Evolutionary conservation across 768 basidiomycete species (phyloP).

Genomic region (Lentinus brumalis): DNA sequence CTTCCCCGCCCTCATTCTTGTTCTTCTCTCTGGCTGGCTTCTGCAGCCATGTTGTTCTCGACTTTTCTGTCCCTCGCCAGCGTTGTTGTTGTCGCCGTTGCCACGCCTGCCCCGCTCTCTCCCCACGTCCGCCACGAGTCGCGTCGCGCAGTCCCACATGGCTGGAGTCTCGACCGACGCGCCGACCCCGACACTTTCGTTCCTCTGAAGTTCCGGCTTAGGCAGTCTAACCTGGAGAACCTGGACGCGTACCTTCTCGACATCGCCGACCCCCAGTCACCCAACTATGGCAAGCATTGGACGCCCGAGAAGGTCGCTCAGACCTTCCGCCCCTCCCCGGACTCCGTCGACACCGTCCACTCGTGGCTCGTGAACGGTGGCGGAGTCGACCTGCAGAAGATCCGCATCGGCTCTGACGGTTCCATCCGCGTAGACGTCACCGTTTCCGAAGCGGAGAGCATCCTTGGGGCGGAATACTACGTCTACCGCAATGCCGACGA

Average conservation of each 20-base stretch:
- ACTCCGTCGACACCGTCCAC: conserved; percentile 43
- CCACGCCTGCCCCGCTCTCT: neutral
- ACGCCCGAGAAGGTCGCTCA: conserved; percentile 43
- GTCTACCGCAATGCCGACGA: conserved; percentile 55
- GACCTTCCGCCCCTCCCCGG: conserved; percentile 46
- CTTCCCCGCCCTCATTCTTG: neutral
- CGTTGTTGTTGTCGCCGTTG: neutral
- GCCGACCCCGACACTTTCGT: conserved; percentile 38
- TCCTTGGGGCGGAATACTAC: conserved; percentile 53
- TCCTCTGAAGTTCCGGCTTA: conserved; percentile 52
- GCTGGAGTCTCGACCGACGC: conserved; percentile 26
- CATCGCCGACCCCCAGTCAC: conserved; percentile 53
- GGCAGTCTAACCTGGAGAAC: conserved; percentile 47
- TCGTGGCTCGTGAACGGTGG: conserved; percentile 48
- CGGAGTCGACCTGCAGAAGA: conserved; percentile 35
- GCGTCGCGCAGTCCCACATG: neutral
- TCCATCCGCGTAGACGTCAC: conserved; percentile 46
- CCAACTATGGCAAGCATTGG: conserved; percentile 54
- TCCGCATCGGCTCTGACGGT: conserved; percentile 41
- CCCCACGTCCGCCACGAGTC: neutral
- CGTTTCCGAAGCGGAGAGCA: conserved; percentile 44
- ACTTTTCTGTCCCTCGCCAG: neutral
- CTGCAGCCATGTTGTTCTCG: neutral
- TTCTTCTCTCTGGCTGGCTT: neutral
- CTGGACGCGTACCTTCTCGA: conserved; percentile 48